Conservation (phyloP, 805 yeast species). For the Yarrowia sp. region DNA sequence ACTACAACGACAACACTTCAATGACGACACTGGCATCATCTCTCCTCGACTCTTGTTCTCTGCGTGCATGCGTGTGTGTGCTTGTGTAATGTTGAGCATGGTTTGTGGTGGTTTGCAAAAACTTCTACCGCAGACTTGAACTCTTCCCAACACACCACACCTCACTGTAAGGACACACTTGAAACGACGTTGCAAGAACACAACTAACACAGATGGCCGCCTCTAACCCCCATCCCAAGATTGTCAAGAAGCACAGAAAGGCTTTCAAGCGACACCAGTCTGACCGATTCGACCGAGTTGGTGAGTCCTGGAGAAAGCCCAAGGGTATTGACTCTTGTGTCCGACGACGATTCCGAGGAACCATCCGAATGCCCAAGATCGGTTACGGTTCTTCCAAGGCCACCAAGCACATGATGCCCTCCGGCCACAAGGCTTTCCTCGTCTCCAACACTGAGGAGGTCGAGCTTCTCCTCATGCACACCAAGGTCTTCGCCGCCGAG, state of each 20-base stretch:
- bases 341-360: constrained; percentile 98
- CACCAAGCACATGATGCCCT: constrained; percentile 92
- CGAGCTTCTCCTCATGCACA: constrained; percentile 93
- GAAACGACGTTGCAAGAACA: background rate
- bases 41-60: background rate
- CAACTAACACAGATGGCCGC: constrained; percentile 72
- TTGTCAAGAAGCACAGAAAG: constrained; percentile 98
- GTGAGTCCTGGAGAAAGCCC: constrained; percentile 99
- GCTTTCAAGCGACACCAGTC: constrained; percentile 99
- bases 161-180: background rate
- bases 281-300: constrained; percentile 98
- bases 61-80: background rate
- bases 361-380: constrained; percentile 97
- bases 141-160: background rate
- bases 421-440: constrained; percentile 96
- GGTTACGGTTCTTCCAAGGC: constrained; percentile 99
- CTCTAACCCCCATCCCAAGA: constrained; percentile 97
- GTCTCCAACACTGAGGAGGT: constrained; percentile 91
- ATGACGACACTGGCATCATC: background rate
- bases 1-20: background rate
- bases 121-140: background rate
- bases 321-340: constrained; percentile 99
- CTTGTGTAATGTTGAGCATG: background rate
- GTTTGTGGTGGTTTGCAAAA: background rate
- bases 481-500: constrained; percentile 99